These are phyloP conservation scores for Endocarpon pusillum DNA, from an alignment of 495 filamentous ascomycete genomes.

Conservation along the genomic window DNA sequence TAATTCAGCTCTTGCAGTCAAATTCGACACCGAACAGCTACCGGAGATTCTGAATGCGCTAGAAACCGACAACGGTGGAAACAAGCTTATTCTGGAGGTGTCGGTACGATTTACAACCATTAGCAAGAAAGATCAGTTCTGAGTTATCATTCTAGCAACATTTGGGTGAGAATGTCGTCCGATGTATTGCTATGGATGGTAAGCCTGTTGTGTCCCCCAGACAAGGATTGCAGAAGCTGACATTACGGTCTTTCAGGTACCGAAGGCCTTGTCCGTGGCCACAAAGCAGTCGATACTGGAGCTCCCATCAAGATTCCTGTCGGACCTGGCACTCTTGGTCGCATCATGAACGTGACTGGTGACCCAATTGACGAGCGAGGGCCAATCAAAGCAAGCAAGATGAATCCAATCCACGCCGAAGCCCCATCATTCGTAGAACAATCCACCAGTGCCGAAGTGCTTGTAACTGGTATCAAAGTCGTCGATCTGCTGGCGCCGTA, in stretches of 20 bases:
- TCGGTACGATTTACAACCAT: constrained; percentile 44
- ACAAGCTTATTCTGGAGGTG: constrained; percentile 95
- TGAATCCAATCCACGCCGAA: constrained; percentile 82
- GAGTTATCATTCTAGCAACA: constrained; percentile 56
- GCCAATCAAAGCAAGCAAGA: constrained; percentile 82
- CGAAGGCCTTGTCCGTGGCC: constrained; percentile 92
- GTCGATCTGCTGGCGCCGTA: constrained; percentile 97
- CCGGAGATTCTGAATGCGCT: constrained; percentile 97
- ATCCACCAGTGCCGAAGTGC: constrained; percentile 86
- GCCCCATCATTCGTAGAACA: constrained; percentile 82
- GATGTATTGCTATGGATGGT: constrained; percentile 99
- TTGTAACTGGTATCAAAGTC: constrained; percentile 99
- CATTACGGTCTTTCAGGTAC: constrained; percentile 47
- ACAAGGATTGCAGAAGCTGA: constrained; percentile 1
- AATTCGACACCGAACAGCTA: constrained; percentile 90
- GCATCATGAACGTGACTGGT: constrained; percentile 99
- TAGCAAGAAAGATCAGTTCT: constrained; percentile 10
- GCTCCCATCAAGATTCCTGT: constrained; percentile 94
- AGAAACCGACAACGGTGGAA: constrained; percentile 72
- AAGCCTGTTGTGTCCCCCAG: constrained; percentile 22
- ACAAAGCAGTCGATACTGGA: constrained; percentile 71
- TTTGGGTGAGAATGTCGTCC: constrained; percentile 96
- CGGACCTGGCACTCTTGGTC: constrained; percentile 83
- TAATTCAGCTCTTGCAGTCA: constrained; percentile 40
- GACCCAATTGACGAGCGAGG: constrained; percentile 99